Base-by-base conservation (phyloP, 2,329 filamentous ascomycete species). In the Clarireedia paspali region DNA sequence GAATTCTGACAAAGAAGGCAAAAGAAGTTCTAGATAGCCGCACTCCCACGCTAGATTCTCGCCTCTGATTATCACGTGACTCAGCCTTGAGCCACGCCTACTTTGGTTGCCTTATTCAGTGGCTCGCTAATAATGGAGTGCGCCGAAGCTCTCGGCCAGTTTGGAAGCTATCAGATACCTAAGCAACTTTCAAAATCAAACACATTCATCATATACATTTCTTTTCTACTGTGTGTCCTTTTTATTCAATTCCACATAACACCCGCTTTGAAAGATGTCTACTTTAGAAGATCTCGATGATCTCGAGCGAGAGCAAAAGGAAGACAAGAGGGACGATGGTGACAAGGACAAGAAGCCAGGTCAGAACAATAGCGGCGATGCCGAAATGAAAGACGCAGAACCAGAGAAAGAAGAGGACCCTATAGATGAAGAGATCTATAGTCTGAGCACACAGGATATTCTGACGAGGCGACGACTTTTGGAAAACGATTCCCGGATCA, bases 401-500 rank as follows among this genome's bases (percentile, higher is more conserved):
- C 81, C 84, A 62, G 75, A 84, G 56, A 81, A 82, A 66, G 85
- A 89, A 66, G 89, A 92, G 49, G 87, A 95, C 64, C 81, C 91
- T 54, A 81, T 99, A 62, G 92, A 97, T 73, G 86, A 92, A 55
- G 94, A 99, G 76, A 92, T 99, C 67, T 82, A 97, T 59, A 87
- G 84, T 71, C 86, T 95, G 66, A 92, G 87, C 78, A 97, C 94
- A 77, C 85, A 90, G 77, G 94, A 99, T 76, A 95, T 99, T 68
- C 80, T 89, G 68, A 95, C 91, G 67, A 84, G 94, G 72, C 88
- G 86, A 77, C 86, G 91, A 69, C 81, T 99, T 70, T 79, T 99
- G 63, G 94, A 99, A 74, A 99, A 99, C 74, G 94, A 99, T 74
- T 88, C 94, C 68, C 83, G 94, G 68, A 97, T 99, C 75, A 97